phyloP scores from a whole-genome alignment of 257 asterid species.

The Solanum sejunctum region DNA sequence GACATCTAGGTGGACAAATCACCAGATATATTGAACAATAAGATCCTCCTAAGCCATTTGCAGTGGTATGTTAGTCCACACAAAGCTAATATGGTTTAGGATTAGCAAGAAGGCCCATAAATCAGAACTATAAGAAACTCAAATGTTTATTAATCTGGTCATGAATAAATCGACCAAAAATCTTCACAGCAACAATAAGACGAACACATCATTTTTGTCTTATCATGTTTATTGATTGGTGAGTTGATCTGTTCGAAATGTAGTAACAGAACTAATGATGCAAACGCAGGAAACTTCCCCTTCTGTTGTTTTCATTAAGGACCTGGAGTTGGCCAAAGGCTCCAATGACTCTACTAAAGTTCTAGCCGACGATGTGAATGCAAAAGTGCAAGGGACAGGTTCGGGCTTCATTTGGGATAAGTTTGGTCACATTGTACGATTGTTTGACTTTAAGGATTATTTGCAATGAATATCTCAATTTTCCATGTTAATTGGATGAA shows the following conservation, averaged over 20 bases:
- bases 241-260: background rate
- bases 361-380: constrained; percentile 32
- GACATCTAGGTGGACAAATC: background rate
- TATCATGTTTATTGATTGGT: background rate
- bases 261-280: background rate
- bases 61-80: background rate
- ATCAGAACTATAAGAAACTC: background rate
- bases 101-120: background rate
- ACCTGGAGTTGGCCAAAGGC: constrained; percentile 36
- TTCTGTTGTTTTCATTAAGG: constrained; percentile 68
- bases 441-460: background rate
- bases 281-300: constrained; percentile 51
- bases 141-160: background rate
- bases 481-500: background rate
- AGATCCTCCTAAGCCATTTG: background rate
- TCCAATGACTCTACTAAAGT: constrained; percentile 24
- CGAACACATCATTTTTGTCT: background rate
- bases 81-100: background rate
- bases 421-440: constrained; percentile 81
- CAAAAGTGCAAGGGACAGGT: constrained; percentile 80
- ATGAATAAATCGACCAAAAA: background rate
- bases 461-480: background rate
- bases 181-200: background rate
- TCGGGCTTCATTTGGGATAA: constrained; percentile 93
- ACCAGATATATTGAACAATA: background rate